phyloP scores from a whole-genome alignment of 495 filamentous ascomycete genomes.

The Penicillium flavigenum region DNA sequence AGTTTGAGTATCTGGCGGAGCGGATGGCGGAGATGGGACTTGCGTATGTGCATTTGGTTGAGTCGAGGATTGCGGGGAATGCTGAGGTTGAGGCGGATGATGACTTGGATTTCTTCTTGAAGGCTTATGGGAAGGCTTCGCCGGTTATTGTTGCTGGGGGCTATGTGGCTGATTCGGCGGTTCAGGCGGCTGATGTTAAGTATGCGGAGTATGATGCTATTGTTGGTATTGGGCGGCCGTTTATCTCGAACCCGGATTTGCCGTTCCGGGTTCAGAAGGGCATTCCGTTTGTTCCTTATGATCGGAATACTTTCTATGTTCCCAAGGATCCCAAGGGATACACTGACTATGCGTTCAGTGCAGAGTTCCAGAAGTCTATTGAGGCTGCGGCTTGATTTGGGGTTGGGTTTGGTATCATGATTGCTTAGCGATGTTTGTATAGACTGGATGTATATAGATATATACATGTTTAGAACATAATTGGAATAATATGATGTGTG shows the following conservation, averaged over 20 bases:
- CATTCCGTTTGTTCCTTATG: slow-evolving; percentile 54
- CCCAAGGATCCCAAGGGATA: slow-evolving; percentile 55
- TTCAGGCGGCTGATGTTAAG: slow-evolving; percentile 50
- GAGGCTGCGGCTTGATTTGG: slow-evolving; percentile 23
- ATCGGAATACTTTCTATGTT: slow-evolving; percentile 60
- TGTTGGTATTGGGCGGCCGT: slow-evolving; percentile 62
- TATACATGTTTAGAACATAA: neutral
- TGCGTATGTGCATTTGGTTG: slow-evolving; percentile 66
- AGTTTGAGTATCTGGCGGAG: slow-evolving; percentile 59
- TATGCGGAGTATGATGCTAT: slow-evolving; percentile 54
- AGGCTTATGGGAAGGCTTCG: slow-evolving; percentile 43
- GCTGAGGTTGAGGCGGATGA: slow-evolving; percentile 43
- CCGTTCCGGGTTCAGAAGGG: slow-evolving; percentile 59
- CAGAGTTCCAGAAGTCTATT: slow-evolving; percentile 36
- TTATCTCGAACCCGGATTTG: slow-evolving; percentile 72
- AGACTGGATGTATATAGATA: neutral
- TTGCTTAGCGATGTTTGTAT: slow-evolving; percentile 20
- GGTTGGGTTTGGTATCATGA: slow-evolving; percentile 5
- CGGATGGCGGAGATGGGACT: slow-evolving; percentile 55
- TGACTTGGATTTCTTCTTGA: slow-evolving; percentile 49
- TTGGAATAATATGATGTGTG: neutral
- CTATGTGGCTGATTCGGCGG: slow-evolving; percentile 48
- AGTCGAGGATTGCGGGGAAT: slow-evolving; percentile 50
- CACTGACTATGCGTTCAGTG: slow-evolving; percentile 54
- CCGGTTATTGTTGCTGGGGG: slow-evolving; percentile 65